Evolutionary conservation across 192 early-diverging fungal genomes (phyloP), one percentile per base, ranked within the genome.

Genomic region (Piromyces finnis): DNA sequence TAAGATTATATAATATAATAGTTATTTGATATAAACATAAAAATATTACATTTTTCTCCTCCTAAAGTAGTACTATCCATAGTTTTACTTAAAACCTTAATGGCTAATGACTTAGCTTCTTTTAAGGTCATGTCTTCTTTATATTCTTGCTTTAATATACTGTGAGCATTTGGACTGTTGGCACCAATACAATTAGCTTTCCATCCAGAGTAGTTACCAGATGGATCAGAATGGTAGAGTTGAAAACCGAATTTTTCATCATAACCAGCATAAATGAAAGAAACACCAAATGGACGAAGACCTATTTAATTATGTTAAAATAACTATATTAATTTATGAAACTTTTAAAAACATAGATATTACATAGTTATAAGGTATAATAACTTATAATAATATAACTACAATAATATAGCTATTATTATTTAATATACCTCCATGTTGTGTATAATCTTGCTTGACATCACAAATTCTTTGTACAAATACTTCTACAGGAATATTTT

Each of bases 181-280:
- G 95, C 94, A 37, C 98, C 98, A 84, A 99, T 97, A 86, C 95
- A 96, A 39, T 94, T 96, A 12, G 98, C 96, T 85, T 97, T 98
- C 98, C 98, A 99, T 79, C 97, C 97, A 84, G 93, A 91, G 86
- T 98, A 99, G 89, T 99, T 99, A 79, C 98, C 98, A 5, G 95
- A 95, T 0, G 98, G 98, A 87, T 99, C 98, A 27, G 95, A 97
- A 85, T 96, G 95, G 85, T 98, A 98, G 35, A 99, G 90, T 86
- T 98, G 98, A 90, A 98, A 97, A 18, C 96, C 97, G 83, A 88
- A 86, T 77, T 93, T 89, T 29, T 92, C 84, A 84, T 98, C 98
- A 86, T 93, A 94, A 30, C 98, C 97, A 29, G 95, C 98, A 83
- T 95, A 98, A 80, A 99, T 88, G 85, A 99, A 98, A 28, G 97